phyloP scores from a whole-genome alignment of 352 stramenopile genomes.

The Stramenopiles sp. region DNA sequence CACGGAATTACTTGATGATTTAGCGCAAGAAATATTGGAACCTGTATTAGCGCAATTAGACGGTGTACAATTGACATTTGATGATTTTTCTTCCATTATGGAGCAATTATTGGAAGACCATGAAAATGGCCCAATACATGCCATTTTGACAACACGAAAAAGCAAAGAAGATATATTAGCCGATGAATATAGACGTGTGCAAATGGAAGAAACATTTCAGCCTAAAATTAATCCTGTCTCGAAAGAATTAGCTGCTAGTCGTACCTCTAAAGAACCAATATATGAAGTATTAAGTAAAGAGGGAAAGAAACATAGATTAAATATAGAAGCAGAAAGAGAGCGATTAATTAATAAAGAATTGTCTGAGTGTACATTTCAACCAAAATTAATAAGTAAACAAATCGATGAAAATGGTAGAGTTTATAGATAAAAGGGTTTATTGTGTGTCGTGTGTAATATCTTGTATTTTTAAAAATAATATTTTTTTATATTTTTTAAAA shows the following conservation, averaged over 20 bases:
- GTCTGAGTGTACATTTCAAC: neutral
- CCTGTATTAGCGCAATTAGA: neutral
- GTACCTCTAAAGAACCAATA: neutral
- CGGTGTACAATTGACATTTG: neutral
- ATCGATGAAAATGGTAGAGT: no score
- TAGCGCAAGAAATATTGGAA: neutral
- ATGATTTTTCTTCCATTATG: neutral
- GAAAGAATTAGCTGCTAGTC: neutral
- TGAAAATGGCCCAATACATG: neutral
- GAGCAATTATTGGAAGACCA: neutral
- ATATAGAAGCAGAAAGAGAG: neutral
- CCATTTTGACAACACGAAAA: neutral
- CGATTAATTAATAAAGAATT: neutral
- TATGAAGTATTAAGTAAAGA: neutral
- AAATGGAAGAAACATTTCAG: neutral
- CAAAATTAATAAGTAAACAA: conserved; percentile 1
- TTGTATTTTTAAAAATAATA: no score
- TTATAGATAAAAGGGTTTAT: no score
- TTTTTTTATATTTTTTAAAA: no score
- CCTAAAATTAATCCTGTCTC: neutral
- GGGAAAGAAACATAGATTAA: neutral
- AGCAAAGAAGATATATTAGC: neutral
- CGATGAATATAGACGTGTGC: neutral
- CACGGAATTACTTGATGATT: neutral
- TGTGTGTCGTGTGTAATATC: no score